Conservation (phyloP, 106 monocot species). For the Gastrodia elata region DNA sequence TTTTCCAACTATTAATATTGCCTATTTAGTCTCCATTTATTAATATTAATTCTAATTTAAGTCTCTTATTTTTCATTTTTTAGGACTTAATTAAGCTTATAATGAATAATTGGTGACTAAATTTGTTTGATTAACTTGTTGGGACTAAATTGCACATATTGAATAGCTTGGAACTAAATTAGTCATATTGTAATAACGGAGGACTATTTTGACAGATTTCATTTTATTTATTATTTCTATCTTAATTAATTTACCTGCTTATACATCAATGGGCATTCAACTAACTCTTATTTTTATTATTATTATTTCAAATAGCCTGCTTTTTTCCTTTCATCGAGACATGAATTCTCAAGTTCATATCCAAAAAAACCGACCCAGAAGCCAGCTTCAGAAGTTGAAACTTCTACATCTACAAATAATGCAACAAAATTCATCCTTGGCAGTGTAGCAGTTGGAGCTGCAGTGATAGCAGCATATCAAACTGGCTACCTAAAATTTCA, state of each 20-base stretch:
- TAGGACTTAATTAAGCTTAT: too few relatives aligned
- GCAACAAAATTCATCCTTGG: constrained; percentile 41
- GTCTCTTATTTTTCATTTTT: too few relatives aligned
- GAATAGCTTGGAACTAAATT: too few relatives aligned
- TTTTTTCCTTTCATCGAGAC: constrained; percentile 36
- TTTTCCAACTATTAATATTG: too few relatives aligned
- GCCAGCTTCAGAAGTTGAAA: constrained; percentile 20
- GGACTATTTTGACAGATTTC: too few relatives aligned
- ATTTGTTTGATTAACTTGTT: too few relatives aligned
- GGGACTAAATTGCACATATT: too few relatives aligned
- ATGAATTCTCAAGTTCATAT: constrained; percentile 31
- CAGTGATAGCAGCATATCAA: constrained; percentile 37
- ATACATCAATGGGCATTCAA: background rate
- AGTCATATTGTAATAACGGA: too few relatives aligned
- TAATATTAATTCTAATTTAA: too few relatives aligned
- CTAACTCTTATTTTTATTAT: background rate
- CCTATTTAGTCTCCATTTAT: too few relatives aligned
- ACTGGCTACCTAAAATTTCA: constrained; percentile 31
- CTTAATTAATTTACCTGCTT: background rate
- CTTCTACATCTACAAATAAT: constrained; percentile 20
- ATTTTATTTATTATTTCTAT: too few relatives aligned
- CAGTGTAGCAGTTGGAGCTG: constrained; percentile 35
- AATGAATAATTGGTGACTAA: too few relatives aligned
- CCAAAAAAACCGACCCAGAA: constrained; percentile 16
- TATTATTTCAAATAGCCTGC: constrained; percentile 26